phyloP scores from a whole-genome alignment of 805 yeast species.

The Starmerella ratchasimensis region DNA sequence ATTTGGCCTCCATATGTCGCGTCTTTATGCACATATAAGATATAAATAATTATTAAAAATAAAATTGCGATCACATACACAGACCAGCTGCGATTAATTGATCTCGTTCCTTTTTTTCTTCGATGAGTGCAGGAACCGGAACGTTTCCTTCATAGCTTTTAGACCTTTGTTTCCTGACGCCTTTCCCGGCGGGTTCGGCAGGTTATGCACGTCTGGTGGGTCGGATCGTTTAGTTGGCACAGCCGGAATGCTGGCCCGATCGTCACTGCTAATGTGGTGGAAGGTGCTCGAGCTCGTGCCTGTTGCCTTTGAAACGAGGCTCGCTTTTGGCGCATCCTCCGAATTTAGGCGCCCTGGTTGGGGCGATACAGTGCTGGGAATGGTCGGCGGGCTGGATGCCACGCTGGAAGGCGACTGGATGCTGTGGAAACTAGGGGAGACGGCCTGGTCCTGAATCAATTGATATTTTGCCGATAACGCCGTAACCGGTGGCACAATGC shows the following conservation, averaged over 20 bases:
- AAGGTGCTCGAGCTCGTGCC: not conserved
- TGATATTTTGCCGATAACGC: slow-evolving; percentile 26
- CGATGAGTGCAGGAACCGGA: slow-evolving; percentile 14
- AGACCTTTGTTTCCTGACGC: slow-evolving; percentile 12
- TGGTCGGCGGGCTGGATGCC: too few relatives aligned
- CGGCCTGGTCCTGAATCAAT: slow-evolving; percentile 22
- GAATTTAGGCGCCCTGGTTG: too few relatives aligned
- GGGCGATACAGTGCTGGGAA: too few relatives aligned
- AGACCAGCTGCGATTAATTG: slow-evolving; percentile 8
- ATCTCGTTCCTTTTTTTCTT: slow-evolving; percentile 10
- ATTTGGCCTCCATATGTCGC: too few relatives aligned
- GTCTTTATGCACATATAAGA: not conserved
- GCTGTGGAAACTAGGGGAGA: not conserved
- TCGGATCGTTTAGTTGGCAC: not conserved
- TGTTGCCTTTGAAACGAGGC: too few relatives aligned
- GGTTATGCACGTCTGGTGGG: not conserved
- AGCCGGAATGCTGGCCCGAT: not conserved
- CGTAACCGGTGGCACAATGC: slow-evolving; percentile 42
- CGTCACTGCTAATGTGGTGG: slow-evolving; percentile 1
- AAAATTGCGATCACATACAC: not conserved
- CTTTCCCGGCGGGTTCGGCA: slow-evolving; percentile 7
- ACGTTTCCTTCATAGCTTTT: slow-evolving; percentile 15
- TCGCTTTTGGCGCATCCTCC: too few relatives aligned
- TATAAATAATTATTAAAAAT: not conserved
- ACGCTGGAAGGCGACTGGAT: not conserved